phyloP scores from a whole-genome alignment of 2,329 filamentous ascomycete genomes.

The Lachnellula suecica region DNA sequence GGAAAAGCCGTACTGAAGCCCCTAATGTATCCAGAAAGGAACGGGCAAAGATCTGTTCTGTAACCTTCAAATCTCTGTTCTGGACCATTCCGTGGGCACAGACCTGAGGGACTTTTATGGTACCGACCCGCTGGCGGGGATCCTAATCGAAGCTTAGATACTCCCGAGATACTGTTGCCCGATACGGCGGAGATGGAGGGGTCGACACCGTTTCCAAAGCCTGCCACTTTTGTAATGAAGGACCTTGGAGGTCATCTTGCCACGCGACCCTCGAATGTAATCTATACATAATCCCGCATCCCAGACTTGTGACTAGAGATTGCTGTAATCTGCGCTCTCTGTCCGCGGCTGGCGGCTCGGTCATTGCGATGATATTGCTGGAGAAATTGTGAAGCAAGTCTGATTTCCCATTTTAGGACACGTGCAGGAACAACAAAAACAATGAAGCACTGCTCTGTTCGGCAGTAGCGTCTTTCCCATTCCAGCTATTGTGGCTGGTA shows the following conservation, averaged over 20 bases:
- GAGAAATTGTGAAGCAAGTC: neutral
- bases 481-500: neutral
- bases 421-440: neutral
- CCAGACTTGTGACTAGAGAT: neutral
- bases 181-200: neutral
- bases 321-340: neutral
- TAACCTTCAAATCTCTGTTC: neutral
- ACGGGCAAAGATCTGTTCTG: neutral
- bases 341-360: no score
- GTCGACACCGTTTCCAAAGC: neutral
- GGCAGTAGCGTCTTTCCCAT: neutral
- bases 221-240: constrained; percentile 2
- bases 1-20: neutral
- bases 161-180: neutral
- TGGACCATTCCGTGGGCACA: neutral
- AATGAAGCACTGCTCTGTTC: neutral
- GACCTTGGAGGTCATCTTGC: neutral
- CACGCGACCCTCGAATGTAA: neutral
- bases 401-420: neutral
- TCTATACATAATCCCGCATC: neutral
- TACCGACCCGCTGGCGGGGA: neutral
- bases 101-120: neutral
- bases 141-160: neutral
- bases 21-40: neutral
- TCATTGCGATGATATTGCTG: neutral